Conservation (phyloP, 1,284 basidiomycete genomes). For the Inonotus obliquus region DNA sequence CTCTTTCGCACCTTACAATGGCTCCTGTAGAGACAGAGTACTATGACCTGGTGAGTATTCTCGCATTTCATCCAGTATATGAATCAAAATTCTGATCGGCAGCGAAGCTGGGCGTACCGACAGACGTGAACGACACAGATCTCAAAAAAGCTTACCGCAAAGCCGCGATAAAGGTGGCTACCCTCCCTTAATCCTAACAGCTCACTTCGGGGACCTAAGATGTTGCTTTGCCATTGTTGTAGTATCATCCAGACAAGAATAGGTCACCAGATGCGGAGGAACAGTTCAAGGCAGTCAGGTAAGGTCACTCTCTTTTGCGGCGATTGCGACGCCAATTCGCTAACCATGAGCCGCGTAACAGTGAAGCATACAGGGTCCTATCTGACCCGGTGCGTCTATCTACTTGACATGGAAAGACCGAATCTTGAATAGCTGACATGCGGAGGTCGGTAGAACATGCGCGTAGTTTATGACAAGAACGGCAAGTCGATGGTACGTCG, state of each 20-base stretch:
- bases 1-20: constrained; percentile 25
- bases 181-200: constrained; percentile 24
- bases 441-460: constrained; percentile 55
- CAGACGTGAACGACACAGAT: constrained; percentile 61
- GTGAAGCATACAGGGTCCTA: constrained; percentile 88
- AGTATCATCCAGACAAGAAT: constrained; percentile 96
- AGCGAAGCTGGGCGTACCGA: constrained; percentile 40
- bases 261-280: constrained; percentile 81
- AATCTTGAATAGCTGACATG: background rate
- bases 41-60: constrained; percentile 39
- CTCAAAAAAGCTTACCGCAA: constrained; percentile 96
- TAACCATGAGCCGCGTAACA: constrained; percentile 28
- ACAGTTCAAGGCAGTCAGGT: constrained; percentile 94
- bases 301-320: constrained; percentile 23
- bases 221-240: constrained; percentile 7
- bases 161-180: constrained; percentile 94
- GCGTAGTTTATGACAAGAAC: constrained; percentile 93
- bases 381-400: constrained; percentile 55
- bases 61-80: background rate
- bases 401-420: background rate
- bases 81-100: background rate
- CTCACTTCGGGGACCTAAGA: background rate
- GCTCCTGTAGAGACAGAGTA: constrained; percentile 46
- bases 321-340: constrained; percentile 6
- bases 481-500: constrained; percentile 77